Conservation (phyloP, 1,284 basidiomycete species). For the Waitea zeae region DNA sequence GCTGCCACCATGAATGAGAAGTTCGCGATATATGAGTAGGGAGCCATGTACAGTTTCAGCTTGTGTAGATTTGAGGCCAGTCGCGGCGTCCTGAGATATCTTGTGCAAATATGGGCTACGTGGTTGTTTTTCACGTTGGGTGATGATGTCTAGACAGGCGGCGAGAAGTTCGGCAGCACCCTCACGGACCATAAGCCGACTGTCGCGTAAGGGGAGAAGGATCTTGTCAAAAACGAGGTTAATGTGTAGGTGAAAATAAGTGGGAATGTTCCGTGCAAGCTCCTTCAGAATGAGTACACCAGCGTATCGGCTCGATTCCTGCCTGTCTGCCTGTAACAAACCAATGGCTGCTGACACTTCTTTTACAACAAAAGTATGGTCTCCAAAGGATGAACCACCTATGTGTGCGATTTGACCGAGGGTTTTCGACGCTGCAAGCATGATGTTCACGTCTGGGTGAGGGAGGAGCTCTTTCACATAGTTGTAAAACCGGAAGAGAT, state of each 20-base stretch:
- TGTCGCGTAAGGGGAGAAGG: conserved; percentile 74
- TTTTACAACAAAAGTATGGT: conserved; percentile 75
- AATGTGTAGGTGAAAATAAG: conserved; percentile 77
- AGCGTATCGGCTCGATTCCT: conserved; percentile 64
- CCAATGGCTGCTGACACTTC: conserved; percentile 74
- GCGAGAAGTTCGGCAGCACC: conserved; percentile 83
- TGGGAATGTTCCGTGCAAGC: conserved; percentile 73
- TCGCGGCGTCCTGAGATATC: conserved; percentile 81
- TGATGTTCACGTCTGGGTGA: conserved; percentile 71
- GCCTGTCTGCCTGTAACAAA: conserved; percentile 57
- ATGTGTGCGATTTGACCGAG: conserved; percentile 70
- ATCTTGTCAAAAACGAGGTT: conserved; percentile 82
- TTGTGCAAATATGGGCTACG: conserved; percentile 56
- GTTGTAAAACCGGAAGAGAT: conserved; percentile 80
- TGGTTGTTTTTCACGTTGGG: conserved; percentile 48
- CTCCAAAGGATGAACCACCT: conserved; percentile 69
- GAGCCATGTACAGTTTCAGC: conserved; percentile 89
- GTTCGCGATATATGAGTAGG: conserved; percentile 80
- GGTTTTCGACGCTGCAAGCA: conserved; percentile 78
- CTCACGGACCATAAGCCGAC: conserved; percentile 74
- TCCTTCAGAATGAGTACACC: conserved; percentile 85
- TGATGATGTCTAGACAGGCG: conserved; percentile 77
- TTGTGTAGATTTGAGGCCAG: conserved; percentile 67
- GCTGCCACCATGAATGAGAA: conserved; percentile 87
- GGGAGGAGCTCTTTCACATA: conserved; percentile 80